Evolutionary conservation across 306 rosid genomes (phyloP).

Genomic region (Cercis canadensis): DNA sequence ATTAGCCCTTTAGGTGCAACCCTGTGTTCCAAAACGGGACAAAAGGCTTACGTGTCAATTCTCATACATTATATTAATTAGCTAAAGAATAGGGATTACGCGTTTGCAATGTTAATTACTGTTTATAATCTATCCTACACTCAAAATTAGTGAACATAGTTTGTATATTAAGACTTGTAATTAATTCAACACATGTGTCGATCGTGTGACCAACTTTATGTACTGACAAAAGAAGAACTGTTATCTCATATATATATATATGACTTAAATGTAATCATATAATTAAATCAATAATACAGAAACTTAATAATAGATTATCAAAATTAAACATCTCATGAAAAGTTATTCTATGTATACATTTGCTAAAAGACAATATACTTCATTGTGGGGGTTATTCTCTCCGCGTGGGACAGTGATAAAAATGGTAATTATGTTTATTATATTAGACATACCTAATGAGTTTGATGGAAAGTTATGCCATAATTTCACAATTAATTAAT

Average conservation of each 20-base stretch:
- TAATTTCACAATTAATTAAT: not conserved
- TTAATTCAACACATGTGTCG: too few relatives aligned
- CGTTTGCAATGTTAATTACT: not conserved
- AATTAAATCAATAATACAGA: too few relatives aligned
- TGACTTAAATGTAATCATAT: too few relatives aligned
- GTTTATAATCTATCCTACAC: too few relatives aligned
- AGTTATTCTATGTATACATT: not conserved
- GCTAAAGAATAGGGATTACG: not conserved
- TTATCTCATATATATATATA: too few relatives aligned
- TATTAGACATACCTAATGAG: not conserved
- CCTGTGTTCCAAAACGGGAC: constrained; percentile 29
- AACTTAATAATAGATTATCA: not conserved
- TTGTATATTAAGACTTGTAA: too few relatives aligned
- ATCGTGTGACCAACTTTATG: too few relatives aligned
- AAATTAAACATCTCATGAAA: not conserved
- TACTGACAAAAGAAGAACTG: too few relatives aligned
- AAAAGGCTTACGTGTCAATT: constrained; percentile 33
- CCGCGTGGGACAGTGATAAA: constrained; percentile 1
- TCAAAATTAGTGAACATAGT: too few relatives aligned
- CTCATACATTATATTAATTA: not conserved
- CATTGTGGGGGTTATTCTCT: not conserved
- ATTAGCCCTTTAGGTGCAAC: constrained; percentile 24
- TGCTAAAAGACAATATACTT: not conserved
- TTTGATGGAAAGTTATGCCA: constrained; percentile 15
- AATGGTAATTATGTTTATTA: not conserved